phyloP scores from a whole-genome alignment of 768 basidiomycete species.

The Suillus americanus region DNA sequence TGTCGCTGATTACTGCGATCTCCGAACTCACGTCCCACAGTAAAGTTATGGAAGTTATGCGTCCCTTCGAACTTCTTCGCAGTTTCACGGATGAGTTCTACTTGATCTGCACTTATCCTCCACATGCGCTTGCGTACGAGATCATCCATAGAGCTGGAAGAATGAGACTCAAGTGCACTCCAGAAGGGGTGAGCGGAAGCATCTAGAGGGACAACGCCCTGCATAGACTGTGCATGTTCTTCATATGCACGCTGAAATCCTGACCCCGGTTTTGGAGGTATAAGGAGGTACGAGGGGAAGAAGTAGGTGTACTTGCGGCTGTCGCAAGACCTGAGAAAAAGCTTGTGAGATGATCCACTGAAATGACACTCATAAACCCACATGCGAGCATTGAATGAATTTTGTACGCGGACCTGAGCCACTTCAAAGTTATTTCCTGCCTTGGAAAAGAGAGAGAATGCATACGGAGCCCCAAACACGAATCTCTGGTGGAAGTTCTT shows the following conservation, averaged over 20 bases:
- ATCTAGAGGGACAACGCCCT: slow-evolving; percentile 18
- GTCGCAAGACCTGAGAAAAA: slow-evolving; percentile 70
- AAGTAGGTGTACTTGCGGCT: slow-evolving; percentile 98
- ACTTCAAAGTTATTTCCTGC: not conserved
- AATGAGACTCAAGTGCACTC: slow-evolving; percentile 37
- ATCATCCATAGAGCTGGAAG: slow-evolving; percentile 54
- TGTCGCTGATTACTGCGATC: slow-evolving; percentile 83
- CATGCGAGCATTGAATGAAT: slow-evolving; percentile 81
- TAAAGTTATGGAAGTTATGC: slow-evolving; percentile 98
- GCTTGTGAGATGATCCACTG: not conserved
- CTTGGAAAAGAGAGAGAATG: not conserved
- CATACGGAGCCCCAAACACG: slow-evolving; percentile 86
- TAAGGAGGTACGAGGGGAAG: slow-evolving; percentile 89
- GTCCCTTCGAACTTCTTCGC: slow-evolving; percentile 77
- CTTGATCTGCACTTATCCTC: slow-evolving; percentile 54
- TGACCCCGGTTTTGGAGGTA: slow-evolving; percentile 83
- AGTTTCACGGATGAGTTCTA: slow-evolving; percentile 55
- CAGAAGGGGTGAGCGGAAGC: slow-evolving; percentile 60
- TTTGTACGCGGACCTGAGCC: slow-evolving; percentile 63
- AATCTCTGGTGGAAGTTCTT: slow-evolving; percentile 87
- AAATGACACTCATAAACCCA: slow-evolving; percentile 30
- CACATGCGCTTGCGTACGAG: slow-evolving; percentile 68
- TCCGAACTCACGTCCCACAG: slow-evolving; percentile 79
- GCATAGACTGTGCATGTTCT: slow-evolving; percentile 29
- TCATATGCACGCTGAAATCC: slow-evolving; percentile 50